These are phyloP conservation scores for Fusarium sp. DNA, from an alignment of 2,329 filamentous ascomycete genomes.

Conservation along the genomic window DNA sequence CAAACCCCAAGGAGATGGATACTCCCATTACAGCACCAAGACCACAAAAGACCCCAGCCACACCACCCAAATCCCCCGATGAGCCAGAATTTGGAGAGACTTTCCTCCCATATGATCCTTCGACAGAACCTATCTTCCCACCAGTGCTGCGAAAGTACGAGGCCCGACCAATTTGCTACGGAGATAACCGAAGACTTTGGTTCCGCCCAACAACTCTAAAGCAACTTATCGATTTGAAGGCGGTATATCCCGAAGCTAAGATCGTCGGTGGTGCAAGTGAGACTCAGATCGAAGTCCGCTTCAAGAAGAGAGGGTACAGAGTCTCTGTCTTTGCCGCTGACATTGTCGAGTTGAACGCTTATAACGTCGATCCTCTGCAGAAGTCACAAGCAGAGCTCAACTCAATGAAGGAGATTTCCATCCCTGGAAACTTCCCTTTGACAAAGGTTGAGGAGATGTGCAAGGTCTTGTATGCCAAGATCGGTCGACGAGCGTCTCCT, in stretches of 20 bases:
- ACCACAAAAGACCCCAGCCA: background rate
- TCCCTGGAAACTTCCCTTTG: background rate
- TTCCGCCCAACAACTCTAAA: background rate
- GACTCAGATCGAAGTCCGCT: constrained; percentile 11
- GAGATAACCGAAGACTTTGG: constrained; percentile 3
- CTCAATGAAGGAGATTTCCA: background rate
- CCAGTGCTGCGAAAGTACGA: constrained; percentile 6
- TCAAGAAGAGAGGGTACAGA: background rate
- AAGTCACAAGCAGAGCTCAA: background rate
- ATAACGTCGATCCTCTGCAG: background rate
- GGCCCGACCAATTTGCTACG: background rate
- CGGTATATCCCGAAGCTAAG: background rate
- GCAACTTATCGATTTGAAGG: background rate
- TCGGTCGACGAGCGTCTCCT: background rate
- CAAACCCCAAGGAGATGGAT: constrained; percentile 4
- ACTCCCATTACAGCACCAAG: background rate
- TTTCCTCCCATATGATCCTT: background rate
- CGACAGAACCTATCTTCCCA: constrained; percentile 4
- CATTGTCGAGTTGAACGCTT: background rate
- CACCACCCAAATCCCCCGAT: background rate
- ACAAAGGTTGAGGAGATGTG: constrained; percentile 2
- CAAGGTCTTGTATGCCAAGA: background rate
- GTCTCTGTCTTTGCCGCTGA: constrained; percentile 2
- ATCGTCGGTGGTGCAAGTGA: background rate
- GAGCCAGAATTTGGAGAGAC: background rate